Evolutionary conservation across 1,284 basidiomycete species (phyloP), one percentile per base, ranked within the genome.

Genomic region (Leccinum ponderosum): DNA sequence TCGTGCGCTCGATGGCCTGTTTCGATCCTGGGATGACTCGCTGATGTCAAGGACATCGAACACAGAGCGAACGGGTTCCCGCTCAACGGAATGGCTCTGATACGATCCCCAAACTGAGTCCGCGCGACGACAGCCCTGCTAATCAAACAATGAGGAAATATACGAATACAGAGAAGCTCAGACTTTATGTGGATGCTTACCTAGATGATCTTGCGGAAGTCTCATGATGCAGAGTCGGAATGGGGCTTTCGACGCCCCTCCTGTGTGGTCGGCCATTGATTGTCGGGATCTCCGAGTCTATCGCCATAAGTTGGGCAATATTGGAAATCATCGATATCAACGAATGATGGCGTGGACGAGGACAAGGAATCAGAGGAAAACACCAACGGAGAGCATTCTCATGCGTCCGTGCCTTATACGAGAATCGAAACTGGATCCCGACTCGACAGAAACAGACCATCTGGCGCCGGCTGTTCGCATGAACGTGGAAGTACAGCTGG

Each of bases 41-140:
- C 53, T 53, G 14, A 71, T 63, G 27, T 68, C 64, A 57, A 71
- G 73, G 55, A 74, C 63, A 54, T 71, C 72, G 22, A 71, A 71
- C 1, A 74, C 67, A 14, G 69, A 71, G 3, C 65, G 69, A n/a
- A 68, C 63, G 2, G 70, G 39, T 25, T 68, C 69, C 31, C 67
- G 65, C 11, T 71, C 70, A 8, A 33, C n/a, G 6, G 65, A 60
- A 31, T 63, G 71, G 68, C 69, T 51, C 69, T 61, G 3, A 48
- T 54, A 31, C 56, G 62, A 5, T 64, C 60, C 22, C 59, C 57
- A 27, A 56, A 22, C 5, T 64, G 67, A 53, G 12, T 33, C 27
- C 62, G 62, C 5, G 62, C 29, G 29, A 56, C 14, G 57, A 39
- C 22, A 53, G 35, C 6, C 62, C 61, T 52, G 22, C 51, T 42